Base-by-base conservation (phyloP, 192 early-diverging fungal genomes). In the Coemansia asiatica region DNA sequence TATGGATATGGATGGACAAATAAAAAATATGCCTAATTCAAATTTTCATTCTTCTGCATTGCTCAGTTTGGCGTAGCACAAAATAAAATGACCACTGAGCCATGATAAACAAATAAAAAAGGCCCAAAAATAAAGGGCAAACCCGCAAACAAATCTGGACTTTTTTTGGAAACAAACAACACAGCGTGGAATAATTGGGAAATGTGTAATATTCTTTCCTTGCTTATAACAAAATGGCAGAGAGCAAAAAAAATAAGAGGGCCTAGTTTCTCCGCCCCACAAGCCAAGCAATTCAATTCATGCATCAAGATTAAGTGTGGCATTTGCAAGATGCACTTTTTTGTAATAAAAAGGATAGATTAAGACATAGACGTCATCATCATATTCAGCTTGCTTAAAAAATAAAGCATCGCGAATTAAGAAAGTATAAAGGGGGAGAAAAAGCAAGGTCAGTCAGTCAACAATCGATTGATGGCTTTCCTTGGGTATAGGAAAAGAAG, bases 101-200 rank as follows among this genome's bases (percentile, higher is more conserved):
- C 40, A 44, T 16, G 3, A 16, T 23, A 59, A 46, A 59, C 16
- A 33, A 48, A 40, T 31, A 50, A 33, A 48, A 40, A 48, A 50
- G 21, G 2, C 6, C 0, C 28, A 29, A 38, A 21, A 56, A 44
- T 13, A 38, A 31, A 65, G 18, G 56, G 36, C 44, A 65, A 6
- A 25, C 21, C 48, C 6, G 47, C 61, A 51, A 62, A 62, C 33
- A 51, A 62, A 62, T 21, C n/a, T 1, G 44, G 25, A 6, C 60
- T 28, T 47, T 23, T 16, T 15, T 53, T 53, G n/a, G 51, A 3
- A 33, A 8, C 31, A 33, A 33, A 33, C 31, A 33, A 33, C n/a
- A n/a, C n/a, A n/a, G n/a, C n/a, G n/a, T n/a, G n/a, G n/a, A n/a
- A n/a, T n/a, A n/a, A n/a, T n/a, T n/a, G n/a, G n/a, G n/a, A n/a